Conservation (phyloP, 441 rosid genomes). For the Sinapis alba region DNA sequence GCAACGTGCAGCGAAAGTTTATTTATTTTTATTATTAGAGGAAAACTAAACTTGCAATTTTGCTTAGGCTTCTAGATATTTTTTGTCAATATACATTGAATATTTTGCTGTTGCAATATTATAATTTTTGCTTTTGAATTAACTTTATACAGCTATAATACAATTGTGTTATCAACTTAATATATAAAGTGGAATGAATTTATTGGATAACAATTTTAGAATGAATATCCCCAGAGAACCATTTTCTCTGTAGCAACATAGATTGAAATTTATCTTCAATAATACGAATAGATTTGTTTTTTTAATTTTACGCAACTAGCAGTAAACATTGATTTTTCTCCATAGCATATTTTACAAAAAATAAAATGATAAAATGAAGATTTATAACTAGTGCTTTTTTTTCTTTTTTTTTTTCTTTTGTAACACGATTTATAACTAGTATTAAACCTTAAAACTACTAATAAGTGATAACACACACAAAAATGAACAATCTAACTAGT, state of each 20-base stretch:
- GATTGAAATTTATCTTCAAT: background rate
- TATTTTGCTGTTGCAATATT: too few relatives aligned
- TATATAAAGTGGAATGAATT: background rate
- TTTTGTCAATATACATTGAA: too few relatives aligned
- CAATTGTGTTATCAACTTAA: too few relatives aligned
- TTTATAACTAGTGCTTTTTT: background rate
- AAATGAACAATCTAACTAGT: background rate
- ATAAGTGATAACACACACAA: background rate
- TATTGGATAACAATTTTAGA: background rate
- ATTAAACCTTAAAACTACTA: background rate
- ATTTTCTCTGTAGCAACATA: background rate
- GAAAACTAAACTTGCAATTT: background rate
- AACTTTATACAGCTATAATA: too few relatives aligned
- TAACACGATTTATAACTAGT: background rate
- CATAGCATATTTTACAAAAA: background rate
- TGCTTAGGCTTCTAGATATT: too few relatives aligned
- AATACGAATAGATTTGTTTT: background rate
- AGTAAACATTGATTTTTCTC: background rate
- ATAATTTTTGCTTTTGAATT: too few relatives aligned
- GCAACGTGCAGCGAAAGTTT: conserved; percentile 2
- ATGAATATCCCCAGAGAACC: background rate
- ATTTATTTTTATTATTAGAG: background rate
- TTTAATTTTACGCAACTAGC: too few relatives aligned
- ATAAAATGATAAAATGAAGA: background rate
- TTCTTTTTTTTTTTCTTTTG: too few relatives aligned